phyloP scores from a whole-genome alignment of 2,329 filamentous ascomycete genomes.

The Talaromyces amestolkiae region DNA sequence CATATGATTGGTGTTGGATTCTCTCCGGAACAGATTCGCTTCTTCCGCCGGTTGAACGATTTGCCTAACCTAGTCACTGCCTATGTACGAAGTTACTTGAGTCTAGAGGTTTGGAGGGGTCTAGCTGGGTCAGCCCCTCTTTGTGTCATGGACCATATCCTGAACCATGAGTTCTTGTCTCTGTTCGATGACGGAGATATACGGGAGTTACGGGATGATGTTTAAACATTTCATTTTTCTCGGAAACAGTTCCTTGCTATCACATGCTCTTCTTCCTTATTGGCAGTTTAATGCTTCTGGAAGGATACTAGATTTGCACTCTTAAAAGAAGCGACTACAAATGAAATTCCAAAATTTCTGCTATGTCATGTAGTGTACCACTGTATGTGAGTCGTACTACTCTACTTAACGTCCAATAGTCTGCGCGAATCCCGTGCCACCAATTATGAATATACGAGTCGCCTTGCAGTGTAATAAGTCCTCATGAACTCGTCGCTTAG shows the following conservation, averaged over 20 bases:
- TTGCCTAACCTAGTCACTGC: neutral
- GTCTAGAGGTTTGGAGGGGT: slow-evolving; percentile 1
- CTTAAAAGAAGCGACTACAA: neutral
- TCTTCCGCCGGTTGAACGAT: slow-evolving; percentile 1
- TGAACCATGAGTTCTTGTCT: neutral
- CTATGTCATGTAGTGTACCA: neutral
- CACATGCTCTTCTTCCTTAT: neutral
- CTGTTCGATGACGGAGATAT: slow-evolving; percentile 1
- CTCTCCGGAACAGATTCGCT: neutral
- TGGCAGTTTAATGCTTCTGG: slow-evolving; percentile 5
- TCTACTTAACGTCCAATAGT: neutral
- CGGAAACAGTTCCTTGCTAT: neutral
- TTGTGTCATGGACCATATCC: neutral
- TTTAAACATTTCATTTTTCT: neutral
- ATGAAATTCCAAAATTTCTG: neutral
- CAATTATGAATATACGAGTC: neutral
- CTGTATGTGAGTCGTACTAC: neutral
- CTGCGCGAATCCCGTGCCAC: neutral
- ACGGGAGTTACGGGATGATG: neutral
- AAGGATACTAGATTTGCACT: slow-evolving; percentile 3
- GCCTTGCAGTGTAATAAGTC: neutral
- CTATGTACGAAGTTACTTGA: no score
- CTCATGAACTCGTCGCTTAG: neutral
- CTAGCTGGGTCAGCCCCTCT: neutral
- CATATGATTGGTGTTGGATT: neutral